Conservation (phyloP, 2,329 filamentous ascomycete genomes). For the Stachybotrys chlorohalonatus region DNA sequence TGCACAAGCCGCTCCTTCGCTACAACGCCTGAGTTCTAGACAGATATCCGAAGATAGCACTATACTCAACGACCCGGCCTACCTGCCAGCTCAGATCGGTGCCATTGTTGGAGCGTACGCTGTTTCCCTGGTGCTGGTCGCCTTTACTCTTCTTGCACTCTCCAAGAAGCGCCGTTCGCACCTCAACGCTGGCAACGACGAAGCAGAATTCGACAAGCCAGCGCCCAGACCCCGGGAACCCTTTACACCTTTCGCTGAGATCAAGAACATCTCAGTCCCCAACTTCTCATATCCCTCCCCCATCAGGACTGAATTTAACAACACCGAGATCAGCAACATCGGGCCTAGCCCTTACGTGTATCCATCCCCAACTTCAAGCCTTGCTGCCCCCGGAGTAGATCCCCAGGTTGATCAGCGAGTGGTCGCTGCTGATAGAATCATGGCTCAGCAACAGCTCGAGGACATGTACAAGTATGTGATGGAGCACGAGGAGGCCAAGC, state of each 20-base stretch:
- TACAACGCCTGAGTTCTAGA: slow-evolving; percentile 15
- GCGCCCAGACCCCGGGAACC: slow-evolving; percentile 1
- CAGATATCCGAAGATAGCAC: slow-evolving; percentile 52
- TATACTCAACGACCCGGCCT: slow-evolving; percentile 50
- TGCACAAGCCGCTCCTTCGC: slow-evolving; percentile 19
- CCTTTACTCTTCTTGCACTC: slow-evolving; percentile 54
- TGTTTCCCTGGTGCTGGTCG: slow-evolving; percentile 64
- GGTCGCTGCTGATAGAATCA: slow-evolving; percentile 62
- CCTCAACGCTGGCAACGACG: slow-evolving; percentile 42
- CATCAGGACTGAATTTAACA: slow-evolving; percentile 21
- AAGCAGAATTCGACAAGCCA: slow-evolving; percentile 31
- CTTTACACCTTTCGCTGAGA: slow-evolving; percentile 6
- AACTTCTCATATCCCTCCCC: slow-evolving; percentile 45
- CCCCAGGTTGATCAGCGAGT: slow-evolving; percentile 69
- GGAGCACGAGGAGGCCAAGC: slow-evolving; percentile 70
- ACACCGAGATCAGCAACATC: slow-evolving; percentile 13
- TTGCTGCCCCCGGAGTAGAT: slow-evolving; percentile 48
- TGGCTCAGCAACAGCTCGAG: slow-evolving; percentile 76
- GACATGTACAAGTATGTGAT: slow-evolving; percentile 86
- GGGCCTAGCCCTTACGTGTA: slow-evolving; percentile 31
- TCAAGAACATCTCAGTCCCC: slow-evolving; percentile 19
- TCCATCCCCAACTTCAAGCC: slow-evolving; percentile 36
- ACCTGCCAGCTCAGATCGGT: slow-evolving; percentile 73
- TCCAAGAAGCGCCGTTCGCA: slow-evolving; percentile 45
- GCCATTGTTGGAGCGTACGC: slow-evolving; percentile 80